Evolutionary conservation across 179 eudicot species (phyloP), one percentile per base, ranked within the genome.

Genomic region (Corrigiola litoralis): DNA sequence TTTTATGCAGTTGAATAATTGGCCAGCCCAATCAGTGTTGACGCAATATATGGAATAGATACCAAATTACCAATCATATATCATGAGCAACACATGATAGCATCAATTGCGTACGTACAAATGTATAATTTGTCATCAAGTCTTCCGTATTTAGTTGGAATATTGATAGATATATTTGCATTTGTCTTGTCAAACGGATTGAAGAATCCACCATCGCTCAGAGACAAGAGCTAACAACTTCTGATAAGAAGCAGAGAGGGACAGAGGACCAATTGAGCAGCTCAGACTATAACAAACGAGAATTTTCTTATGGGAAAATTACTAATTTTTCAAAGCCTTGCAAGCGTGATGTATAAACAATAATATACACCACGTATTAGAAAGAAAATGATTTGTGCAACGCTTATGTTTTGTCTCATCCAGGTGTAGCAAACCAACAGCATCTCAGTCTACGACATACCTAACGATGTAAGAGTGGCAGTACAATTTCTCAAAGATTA

Each of bases 161-260:
- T 44, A 32, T 57, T 29, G 31, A 9, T 45, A 21, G 13, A 31
- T 46, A 61, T 17, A 44, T 62, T 10, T 54, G 7, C 33, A 44
- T 38, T 63, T 71, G 64, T 71, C 69, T 71, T 71, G 46, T 63
- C 63, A 71, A 71, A 63, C 69, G 46, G 42, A 21, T 36, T 34
- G 41, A 65, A 38, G 51, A 72, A 41, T 50, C 27, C 17, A 16
- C 24, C 38, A 45, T 50, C 17, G 69, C 31, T 21, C 11, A 60
- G 49, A n/a, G 77, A 61, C 68, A 61, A 44, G 31, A 24, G 20
- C 17, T 62, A 63, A 68, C 69, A 67, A 61, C 37, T 62, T 47
- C 57, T 72, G 72, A 38, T 61, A 12, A 50, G 38, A 51, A 25
- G 42, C 57, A 51, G 58, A 32, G 31, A 51, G 72, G 21, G 57